Conservation (phyloP, 2,329 filamentous ascomycete genomes). For the Sclerotiophoma versabilis region DNA sequence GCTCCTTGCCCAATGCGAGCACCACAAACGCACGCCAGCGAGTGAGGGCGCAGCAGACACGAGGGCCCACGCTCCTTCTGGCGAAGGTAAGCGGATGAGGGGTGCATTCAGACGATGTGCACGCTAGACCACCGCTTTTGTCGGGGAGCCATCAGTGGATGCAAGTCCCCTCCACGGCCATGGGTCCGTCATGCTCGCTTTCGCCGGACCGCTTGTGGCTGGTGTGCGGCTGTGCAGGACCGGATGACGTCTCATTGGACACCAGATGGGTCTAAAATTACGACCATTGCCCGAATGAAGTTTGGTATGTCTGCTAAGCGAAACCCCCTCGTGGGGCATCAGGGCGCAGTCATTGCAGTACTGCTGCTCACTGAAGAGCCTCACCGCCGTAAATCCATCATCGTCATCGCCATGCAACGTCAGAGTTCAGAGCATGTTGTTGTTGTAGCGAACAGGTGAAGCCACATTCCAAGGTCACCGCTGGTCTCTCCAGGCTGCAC, state of each 20-base stretch:
- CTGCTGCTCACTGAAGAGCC: slow-evolving; percentile 13
- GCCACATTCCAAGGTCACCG: background rate
- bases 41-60: slow-evolving; percentile 27
- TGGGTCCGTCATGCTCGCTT: slow-evolving; percentile 29
- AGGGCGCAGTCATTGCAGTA: slow-evolving; percentile 25
- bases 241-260: slow-evolving; percentile 24
- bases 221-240: slow-evolving; percentile 34
- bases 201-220: slow-evolving; percentile 36
- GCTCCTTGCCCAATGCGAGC: slow-evolving; percentile 32
- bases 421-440: background rate
- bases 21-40: slow-evolving; percentile 27
- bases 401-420: slow-evolving; percentile 5
- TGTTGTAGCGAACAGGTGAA: background rate
- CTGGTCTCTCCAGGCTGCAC: slow-evolving; percentile 7
- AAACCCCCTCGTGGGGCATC: slow-evolving; percentile 22
- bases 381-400: slow-evolving; percentile 27
- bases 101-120: slow-evolving; percentile 27
- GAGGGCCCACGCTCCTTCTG: slow-evolving; percentile 33
- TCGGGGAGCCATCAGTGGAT: slow-evolving; percentile 28
- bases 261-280: slow-evolving; percentile 20
- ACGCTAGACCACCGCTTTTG: slow-evolving; percentile 42
- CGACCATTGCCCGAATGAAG: slow-evolving; percentile 32
- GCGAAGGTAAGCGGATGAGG: slow-evolving; percentile 42
- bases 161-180: slow-evolving; percentile 21
- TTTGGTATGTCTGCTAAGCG: slow-evolving; percentile 23